Evolutionary conservation across 345 rosid genomes (phyloP).

Genomic region (Brassica juncea): DNA sequence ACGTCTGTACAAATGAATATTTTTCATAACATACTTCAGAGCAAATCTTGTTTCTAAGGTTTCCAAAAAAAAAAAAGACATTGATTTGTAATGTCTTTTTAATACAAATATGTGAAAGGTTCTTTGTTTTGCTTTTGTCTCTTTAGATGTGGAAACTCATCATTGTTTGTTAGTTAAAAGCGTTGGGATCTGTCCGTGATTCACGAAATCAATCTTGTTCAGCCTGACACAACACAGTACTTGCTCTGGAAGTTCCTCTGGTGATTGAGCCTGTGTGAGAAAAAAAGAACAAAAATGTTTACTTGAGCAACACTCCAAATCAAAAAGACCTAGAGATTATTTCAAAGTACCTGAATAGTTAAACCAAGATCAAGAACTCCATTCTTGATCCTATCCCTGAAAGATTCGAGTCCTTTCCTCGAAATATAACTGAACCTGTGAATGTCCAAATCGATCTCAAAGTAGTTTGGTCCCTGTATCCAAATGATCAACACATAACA

Average conservation of each 20-base stretch:
- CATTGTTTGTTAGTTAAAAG: constrained; percentile 45
- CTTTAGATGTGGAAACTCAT: constrained; percentile 13
- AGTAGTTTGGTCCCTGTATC: constrained; percentile 77
- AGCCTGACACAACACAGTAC: constrained; percentile 69
- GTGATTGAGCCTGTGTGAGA: constrained; percentile 66
- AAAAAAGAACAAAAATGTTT: not conserved
- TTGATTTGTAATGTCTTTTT: constrained; percentile 13
- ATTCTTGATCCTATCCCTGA: constrained; percentile 59
- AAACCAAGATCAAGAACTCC: constrained; percentile 71
- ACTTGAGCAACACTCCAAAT: constrained; percentile 17
- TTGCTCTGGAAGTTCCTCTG: constrained; percentile 85
- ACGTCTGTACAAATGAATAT: constrained; percentile 26
- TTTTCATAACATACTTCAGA: not conserved
- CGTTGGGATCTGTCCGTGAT: constrained; percentile 72
- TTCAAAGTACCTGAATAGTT: constrained; percentile 70
- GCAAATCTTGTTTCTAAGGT: constrained; percentile 23
- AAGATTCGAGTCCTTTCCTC: constrained; percentile 87
- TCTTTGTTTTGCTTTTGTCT: constrained; percentile 13
- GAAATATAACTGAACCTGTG: constrained; percentile 89
- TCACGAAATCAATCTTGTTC: constrained; percentile 70
- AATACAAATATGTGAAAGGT: constrained; percentile 26
- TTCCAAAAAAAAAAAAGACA: not conserved
- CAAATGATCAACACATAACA: not conserved
- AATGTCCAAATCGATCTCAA: constrained; percentile 79
- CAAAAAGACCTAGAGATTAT: not conserved